phyloP scores from a whole-genome alignment of 257 asterid genomes.

The Buddleja alternifolia region DNA sequence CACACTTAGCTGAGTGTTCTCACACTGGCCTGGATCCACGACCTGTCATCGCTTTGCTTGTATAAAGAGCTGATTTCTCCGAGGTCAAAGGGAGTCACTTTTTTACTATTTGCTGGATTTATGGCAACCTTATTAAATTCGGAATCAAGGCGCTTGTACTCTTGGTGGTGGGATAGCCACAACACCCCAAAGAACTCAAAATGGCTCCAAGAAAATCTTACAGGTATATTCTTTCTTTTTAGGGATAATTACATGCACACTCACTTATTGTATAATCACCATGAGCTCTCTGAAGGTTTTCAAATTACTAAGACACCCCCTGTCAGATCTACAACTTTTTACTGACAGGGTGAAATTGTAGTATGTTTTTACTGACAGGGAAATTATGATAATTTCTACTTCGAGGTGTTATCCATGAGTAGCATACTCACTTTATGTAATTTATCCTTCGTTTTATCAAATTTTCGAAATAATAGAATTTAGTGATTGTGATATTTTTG shows the following conservation, averaged over 20 bases:
- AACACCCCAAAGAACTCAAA: slow-evolving; percentile 63
- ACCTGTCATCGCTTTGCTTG: slow-evolving; percentile 11
- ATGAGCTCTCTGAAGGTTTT: neutral
- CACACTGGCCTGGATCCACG: slow-evolving; percentile 23
- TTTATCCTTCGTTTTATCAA: too few relatives aligned
- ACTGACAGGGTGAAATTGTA: too few relatives aligned
- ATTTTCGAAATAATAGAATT: too few relatives aligned
- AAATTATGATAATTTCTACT: too few relatives aligned
- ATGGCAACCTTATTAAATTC: slow-evolving; percentile 74
- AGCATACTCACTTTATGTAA: too few relatives aligned
- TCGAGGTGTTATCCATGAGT: too few relatives aligned
- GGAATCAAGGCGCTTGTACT: slow-evolving; percentile 71
- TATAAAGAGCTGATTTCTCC: slow-evolving; percentile 26
- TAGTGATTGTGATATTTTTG: neutral
- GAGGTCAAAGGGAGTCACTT: slow-evolving; percentile 33
- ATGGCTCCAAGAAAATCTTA: slow-evolving; percentile 66
- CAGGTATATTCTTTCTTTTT: slow-evolving; percentile 37
- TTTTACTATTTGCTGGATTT: slow-evolving; percentile 50
- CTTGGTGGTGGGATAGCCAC: slow-evolving; percentile 82
- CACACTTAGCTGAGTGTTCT: slow-evolving; percentile 4
- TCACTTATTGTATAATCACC: too few relatives aligned
- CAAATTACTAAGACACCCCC: neutral
- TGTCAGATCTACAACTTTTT: too few relatives aligned
- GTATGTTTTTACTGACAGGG: too few relatives aligned
- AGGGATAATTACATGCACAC: too few relatives aligned